Conservation (phyloP, 106 monocot genomes). For the Apostasia ramifera region DNA sequence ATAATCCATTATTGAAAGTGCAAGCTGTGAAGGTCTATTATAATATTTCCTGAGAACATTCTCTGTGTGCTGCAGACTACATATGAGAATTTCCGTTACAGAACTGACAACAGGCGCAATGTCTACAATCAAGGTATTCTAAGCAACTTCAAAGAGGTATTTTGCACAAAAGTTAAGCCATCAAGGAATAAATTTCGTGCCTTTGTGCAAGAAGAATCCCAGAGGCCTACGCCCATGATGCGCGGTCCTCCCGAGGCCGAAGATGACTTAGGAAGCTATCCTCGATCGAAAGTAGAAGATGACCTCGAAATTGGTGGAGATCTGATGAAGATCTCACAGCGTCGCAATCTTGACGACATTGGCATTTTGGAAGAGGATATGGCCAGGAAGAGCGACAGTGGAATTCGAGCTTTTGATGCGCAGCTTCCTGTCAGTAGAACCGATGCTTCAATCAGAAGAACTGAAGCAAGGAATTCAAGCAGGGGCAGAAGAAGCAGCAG, state of each 20-base stretch:
- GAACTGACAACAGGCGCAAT: slow-evolving; percentile 59
- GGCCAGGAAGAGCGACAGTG: slow-evolving; percentile 24
- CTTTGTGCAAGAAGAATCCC: slow-evolving; percentile 37
- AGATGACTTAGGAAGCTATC: slow-evolving; percentile 34
- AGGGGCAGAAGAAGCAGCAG: slow-evolving; percentile 36
- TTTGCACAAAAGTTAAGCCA: slow-evolving; percentile 58
- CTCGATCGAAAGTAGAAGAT: slow-evolving; percentile 83
- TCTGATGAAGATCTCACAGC: slow-evolving; percentile 66
- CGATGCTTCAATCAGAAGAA: slow-evolving; percentile 10
- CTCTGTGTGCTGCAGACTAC: slow-evolving; percentile 58
- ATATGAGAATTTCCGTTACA: slow-evolving; percentile 91
- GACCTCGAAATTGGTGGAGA: slow-evolving; percentile 88
- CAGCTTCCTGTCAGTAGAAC: slow-evolving; percentile 2
- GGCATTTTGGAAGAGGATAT: slow-evolving; percentile 30
- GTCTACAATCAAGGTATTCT: slow-evolving; percentile 62
- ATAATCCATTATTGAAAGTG: too few species aligned
- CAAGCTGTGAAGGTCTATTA: too few species aligned
- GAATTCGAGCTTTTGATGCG: not conserved
- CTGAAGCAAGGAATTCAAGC: slow-evolving; percentile 30
- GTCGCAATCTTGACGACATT: slow-evolving; percentile 42
- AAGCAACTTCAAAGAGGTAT: slow-evolving; percentile 75
- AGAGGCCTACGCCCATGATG: slow-evolving; percentile 16
- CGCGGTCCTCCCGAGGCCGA: slow-evolving; percentile 17
- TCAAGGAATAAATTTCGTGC: slow-evolving; percentile 68
- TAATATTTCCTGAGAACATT: not conserved